Evolutionary conservation across 1,139 yeast genomes (phyloP).

Genomic region (Citeromyces siamensis): DNA sequence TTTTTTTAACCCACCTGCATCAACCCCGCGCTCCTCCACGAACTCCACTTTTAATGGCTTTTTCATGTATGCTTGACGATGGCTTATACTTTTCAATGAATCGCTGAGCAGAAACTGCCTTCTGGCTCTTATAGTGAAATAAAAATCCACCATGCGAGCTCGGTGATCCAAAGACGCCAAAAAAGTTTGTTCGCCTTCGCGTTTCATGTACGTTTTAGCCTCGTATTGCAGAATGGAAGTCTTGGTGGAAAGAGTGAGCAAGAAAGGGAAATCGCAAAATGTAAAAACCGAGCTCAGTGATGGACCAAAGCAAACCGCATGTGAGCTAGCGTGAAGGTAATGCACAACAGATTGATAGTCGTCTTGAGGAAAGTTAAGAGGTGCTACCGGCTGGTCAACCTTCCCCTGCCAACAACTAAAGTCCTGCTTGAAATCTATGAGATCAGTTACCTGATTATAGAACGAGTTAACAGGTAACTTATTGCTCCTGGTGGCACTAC

Average conservation of each 20-base stretch:
- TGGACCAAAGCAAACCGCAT: slow-evolving; percentile 13
- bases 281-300: slow-evolving; percentile 23
- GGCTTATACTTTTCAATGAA: slow-evolving; percentile 54
- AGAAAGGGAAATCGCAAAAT: slow-evolving; percentile 77
- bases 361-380: slow-evolving; percentile 9
- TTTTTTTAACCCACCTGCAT: slow-evolving; percentile 87
- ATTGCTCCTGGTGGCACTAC: slow-evolving; percentile 9
- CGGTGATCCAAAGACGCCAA: slow-evolving; percentile 57
- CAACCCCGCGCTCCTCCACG: slow-evolving; percentile 80
- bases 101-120: slow-evolving; percentile 61
- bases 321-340: slow-evolving; percentile 24
- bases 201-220: slow-evolving; percentile 71
- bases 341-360: slow-evolving; percentile 23
- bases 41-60: slow-evolving; percentile 73
- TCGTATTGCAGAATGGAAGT: slow-evolving; percentile 74
- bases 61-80: slow-evolving; percentile 49
- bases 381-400: slow-evolving; percentile 11
- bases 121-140: slow-evolving; percentile 55
- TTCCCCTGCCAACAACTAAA: slow-evolving; percentile 67
- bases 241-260: slow-evolving; percentile 73
- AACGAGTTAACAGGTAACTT: slow-evolving; percentile 40
- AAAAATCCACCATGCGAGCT: slow-evolving; percentile 43
- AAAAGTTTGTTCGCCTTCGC: slow-evolving; percentile 85
- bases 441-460: slow-evolving; percentile 77
- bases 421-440: slow-evolving; percentile 62